These are phyloP conservation scores for Aspergillus fructus DNA, from an alignment of 2,329 filamentous ascomycete genomes.

Conservation along the genomic window DNA sequence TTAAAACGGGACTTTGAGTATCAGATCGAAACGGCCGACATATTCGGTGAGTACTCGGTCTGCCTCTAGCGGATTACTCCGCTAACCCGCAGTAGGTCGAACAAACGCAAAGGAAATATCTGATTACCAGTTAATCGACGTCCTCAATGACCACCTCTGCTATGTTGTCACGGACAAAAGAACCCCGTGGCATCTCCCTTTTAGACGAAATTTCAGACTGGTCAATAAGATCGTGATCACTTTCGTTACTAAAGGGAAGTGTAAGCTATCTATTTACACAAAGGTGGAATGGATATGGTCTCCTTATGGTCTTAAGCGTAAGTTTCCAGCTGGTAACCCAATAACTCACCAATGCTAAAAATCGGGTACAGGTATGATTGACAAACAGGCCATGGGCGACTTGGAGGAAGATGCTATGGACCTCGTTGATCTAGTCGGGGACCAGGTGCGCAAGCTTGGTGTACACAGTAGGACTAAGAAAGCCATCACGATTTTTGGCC, in stretches of 20 bases:
- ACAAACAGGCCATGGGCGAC: conserved; percentile 71
- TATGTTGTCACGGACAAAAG: conserved; percentile 66
- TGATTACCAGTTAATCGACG: conserved; percentile 84
- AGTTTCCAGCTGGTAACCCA: conserved; percentile 15
- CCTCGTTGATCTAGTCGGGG: conserved; percentile 50
- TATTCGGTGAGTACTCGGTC: conserved; percentile 52
- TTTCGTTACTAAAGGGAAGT: conserved; percentile 85
- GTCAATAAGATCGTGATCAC: conserved; percentile 93
- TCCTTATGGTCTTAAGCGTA: conserved; percentile 51
- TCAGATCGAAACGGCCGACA: conserved; percentile 66
- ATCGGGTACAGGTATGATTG: conserved; percentile 49
- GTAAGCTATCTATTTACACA: conserved; percentile 84
- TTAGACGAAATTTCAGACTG: conserved; percentile 73
- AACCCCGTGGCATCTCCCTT: conserved; percentile 79
- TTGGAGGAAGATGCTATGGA: conserved; percentile 50
- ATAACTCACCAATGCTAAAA: background rate
- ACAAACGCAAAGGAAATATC: conserved; percentile 62
- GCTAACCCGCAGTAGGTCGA: conserved; percentile 33
- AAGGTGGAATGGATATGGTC: conserved; percentile 81
- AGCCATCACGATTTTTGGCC: conserved; percentile 49
- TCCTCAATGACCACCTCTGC: conserved; percentile 73
- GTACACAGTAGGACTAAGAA: conserved; percentile 49
- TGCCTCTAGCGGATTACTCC: background rate
- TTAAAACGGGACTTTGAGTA: conserved; percentile 80
- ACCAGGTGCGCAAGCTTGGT: conserved; percentile 49